Evolutionary conservation across 179 eudicot species (phyloP), one percentile per base, ranked within the genome.

Genomic region (Drosera spatulata): DNA sequence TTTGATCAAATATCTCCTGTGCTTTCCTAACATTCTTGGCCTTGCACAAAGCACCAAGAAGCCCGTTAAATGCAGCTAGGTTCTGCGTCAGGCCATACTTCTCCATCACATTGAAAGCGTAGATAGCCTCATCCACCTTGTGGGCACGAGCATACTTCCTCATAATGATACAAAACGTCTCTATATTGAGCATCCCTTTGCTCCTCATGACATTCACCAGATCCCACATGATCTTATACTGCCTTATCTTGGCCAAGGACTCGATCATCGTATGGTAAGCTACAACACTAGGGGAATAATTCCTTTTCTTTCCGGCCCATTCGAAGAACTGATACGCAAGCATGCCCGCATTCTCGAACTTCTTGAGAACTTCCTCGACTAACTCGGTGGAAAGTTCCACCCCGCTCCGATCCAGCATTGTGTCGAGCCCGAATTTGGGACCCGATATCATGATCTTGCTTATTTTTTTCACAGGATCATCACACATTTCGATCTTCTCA

Each of bases 101-200:
- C 50, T 80, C 86, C 96, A 88, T 88, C 52, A 88, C 69, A 66
- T 88, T 88, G 68, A 83, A 88, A 6, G 95, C 70, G 66, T 91
- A 91, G 46, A 91, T 78, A 12, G 96, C 86, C 75, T 91, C 96
- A 39, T 88, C 89, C 59, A 91, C 77, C 78, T 91, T 91, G 60
- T 84, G 82, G 65, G 85, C 86, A 66, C 98, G 79, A 42, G 96
- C 95, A 73, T 91, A 91, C 75, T 71, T 88, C 68, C 87, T 82
- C 88, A 91, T 91, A 48, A 91, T 85, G 56, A 88, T 85, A 68
- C 98, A 91, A 63, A 91, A 91, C 11, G 95, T 91, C 73, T 91
- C 96, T 50, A 82, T 81, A 62, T 78, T 91, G 53, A 91, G 79
- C 73, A 88, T 68, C 66, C 71, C 75, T 70, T 80, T 88, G 64